Base-by-base conservation (phyloP, 805 yeast genomes). In the Barnettozyma pratensis region DNA sequence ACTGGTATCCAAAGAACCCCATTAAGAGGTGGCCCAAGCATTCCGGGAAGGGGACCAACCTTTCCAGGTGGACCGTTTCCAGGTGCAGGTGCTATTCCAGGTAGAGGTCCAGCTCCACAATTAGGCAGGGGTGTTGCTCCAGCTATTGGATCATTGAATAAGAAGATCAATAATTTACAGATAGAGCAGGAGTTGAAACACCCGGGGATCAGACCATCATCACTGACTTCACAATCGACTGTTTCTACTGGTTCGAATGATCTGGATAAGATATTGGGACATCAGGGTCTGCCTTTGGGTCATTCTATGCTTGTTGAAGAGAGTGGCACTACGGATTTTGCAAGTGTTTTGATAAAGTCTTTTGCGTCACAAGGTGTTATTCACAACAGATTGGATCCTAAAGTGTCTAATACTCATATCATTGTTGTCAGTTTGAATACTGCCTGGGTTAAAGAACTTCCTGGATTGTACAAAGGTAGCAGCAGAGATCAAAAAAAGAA, bases 201-300 rank as follows among this genome's bases (percentile, higher is more conserved):
- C 37, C 83, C 83, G 0, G 90, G 86, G 3, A 71, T 86, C 2
- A 75, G 82, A 53, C 96, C 97, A 0, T 90, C 97, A 0, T 62
- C 64, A 0, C 66, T 83, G 27, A 83, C 90, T 5, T 83, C 96
- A 3, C 83, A 79, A 47, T 83, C 86, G 0, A 79, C 90, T 1
- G 74, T 85, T 1, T 87, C 97, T 1, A 84, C 96, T 0, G 97
- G 97, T 2, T 76, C 85, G 27, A 62, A 73, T 7, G 91, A 88
- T 60, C 64, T 92, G 26, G 98, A 92, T 64, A 79, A 74, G 54
- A 66, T 87, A 4, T 62, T 92, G 45, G 79, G 77, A 1, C 98
- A 92, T 64, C 85, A 80, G 48, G 99, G 99, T 1, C 63, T 91
- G 12, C 98, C 98, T 1, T 56, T 87, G 10, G 96, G 96, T 1